Percentiles rank a stretch among this genome's conserved stretches.
Evolutionary conservation across 306 rosid species (phyloP).

Genomic region (Begonia loranthoides): DNA sequence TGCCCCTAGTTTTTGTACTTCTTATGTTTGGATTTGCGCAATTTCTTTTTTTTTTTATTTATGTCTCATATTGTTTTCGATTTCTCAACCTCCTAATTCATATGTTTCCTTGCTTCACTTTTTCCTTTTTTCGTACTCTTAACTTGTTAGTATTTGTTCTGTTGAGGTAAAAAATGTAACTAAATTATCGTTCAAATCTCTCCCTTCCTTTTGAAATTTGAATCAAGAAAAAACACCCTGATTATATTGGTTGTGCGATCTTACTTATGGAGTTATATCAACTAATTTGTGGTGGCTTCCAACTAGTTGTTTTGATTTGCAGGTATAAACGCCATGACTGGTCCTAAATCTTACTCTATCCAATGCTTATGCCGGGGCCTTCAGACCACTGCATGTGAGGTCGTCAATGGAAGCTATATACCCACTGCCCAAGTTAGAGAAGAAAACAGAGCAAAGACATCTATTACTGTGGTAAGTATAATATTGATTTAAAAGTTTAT

Average conservation of each 20-base stretch:
- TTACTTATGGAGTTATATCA: neutral
- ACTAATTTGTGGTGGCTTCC: slow-evolving; percentile 3
- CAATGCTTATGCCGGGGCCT: slow-evolving; percentile 34
- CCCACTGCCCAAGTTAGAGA: slow-evolving; percentile 22
- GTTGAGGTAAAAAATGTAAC: too few relatives aligned
- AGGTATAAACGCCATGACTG: slow-evolving; percentile 15
- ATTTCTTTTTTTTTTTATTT: neutral
- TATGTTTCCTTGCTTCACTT: too few relatives aligned
- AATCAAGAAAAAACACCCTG: neutral
- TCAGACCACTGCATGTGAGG: slow-evolving; percentile 60
- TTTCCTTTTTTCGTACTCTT: too few relatives aligned
- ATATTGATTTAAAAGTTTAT: neutral
- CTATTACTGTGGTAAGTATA: neutral
- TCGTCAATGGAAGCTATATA: slow-evolving; percentile 65
- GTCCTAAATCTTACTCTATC: slow-evolving; percentile 29
- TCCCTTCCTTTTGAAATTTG: too few relatives aligned
- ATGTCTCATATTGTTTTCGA: neutral
- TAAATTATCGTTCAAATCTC: too few relatives aligned
- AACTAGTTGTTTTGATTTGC: slow-evolving; percentile 7
- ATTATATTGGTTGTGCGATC: neutral
- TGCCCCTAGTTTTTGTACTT: neutral
- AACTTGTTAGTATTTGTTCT: too few relatives aligned
- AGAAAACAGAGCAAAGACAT: slow-evolving; percentile 38
- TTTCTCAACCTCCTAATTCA: neutral
- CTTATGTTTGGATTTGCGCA: neutral